Conservation (phyloP, 1,284 basidiomycete species). For the Ustilago vetiveriae region DNA sequence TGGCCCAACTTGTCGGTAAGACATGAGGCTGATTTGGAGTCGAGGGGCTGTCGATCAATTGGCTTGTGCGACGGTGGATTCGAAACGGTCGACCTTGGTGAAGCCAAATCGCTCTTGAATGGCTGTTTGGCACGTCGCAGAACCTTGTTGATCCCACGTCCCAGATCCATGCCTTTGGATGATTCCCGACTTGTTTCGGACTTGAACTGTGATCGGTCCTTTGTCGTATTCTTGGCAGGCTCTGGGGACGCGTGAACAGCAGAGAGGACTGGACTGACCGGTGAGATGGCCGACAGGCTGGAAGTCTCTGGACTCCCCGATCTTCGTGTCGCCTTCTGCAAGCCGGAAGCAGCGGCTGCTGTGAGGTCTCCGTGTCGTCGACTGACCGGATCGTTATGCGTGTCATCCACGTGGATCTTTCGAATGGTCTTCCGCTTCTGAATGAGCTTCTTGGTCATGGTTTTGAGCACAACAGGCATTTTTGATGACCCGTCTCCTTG, state of each 20-base stretch:
- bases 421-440: conserved; percentile 68
- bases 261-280: conserved; percentile 20
- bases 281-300: neutral
- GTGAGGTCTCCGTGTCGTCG: neutral
- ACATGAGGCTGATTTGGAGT: conserved; percentile 1
- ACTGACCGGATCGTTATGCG: conserved; percentile 20
- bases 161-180: conserved; percentile 6
- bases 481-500: conserved; percentile 36
- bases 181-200: neutral
- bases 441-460: conserved; percentile 69
- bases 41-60: neutral
- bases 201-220: neutral
- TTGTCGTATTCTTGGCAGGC: neutral
- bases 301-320: conserved; percentile 10
- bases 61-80: neutral
- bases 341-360: neutral
- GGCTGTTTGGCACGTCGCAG: conserved; percentile 23
- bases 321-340: neutral
- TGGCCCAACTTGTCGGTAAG: neutral
- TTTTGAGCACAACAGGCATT: conserved; percentile 69
- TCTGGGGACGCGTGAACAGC: conserved; percentile 10
- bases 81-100: neutral
- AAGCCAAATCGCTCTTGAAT: conserved; percentile 6
- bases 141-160: conserved; percentile 27
- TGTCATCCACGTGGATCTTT: conserved; percentile 49